phyloP scores from a whole-genome alignment of 805 yeast genomes.

The Teunomyces aglyptinius region DNA sequence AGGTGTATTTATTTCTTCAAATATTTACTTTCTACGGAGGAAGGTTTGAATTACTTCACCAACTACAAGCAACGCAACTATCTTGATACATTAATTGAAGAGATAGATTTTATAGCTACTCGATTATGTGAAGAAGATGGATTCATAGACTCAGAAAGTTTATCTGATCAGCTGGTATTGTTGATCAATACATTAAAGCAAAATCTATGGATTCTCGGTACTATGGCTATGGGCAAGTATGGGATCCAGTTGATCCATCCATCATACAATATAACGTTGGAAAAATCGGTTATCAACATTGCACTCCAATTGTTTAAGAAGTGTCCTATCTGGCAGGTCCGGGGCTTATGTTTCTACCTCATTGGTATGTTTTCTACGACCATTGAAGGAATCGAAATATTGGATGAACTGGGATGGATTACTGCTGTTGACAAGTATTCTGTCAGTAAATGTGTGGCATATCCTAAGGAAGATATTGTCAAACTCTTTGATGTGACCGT shows the following conservation, averaged over 20 bases:
- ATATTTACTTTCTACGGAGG: slow-evolving; percentile 74
- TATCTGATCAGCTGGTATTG: slow-evolving; percentile 27
- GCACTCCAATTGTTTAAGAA: slow-evolving; percentile 42
- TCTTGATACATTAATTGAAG: slow-evolving; percentile 34
- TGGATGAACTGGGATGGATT: slow-evolving; percentile 79
- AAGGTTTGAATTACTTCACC: slow-evolving; percentile 66
- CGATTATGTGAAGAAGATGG: slow-evolving; percentile 15
- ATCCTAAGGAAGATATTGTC: slow-evolving; percentile 10
- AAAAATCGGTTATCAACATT: slow-evolving; percentile 35
- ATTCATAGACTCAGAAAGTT: slow-evolving; percentile 15
- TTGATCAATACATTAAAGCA: slow-evolving; percentile 52
- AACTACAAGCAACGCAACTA: slow-evolving; percentile 40
- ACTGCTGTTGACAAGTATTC: slow-evolving; percentile 12
- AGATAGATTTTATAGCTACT: slow-evolving; percentile 15
- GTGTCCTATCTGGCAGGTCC: slow-evolving; percentile 51
- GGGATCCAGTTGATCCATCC: slow-evolving; percentile 56
- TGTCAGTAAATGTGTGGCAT: slow-evolving; percentile 12
- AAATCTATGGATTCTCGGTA: slow-evolving; percentile 84
- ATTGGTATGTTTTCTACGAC: slow-evolving; percentile 74
- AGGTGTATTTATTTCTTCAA: slow-evolving; percentile 62
- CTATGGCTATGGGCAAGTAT: slow-evolving; percentile 66
- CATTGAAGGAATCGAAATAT: slow-evolving; percentile 74
- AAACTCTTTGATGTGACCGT: slow-evolving; percentile 17
- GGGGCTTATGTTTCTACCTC: slow-evolving; percentile 75
- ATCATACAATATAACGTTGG: slow-evolving; percentile 19